Evolutionary conservation across 2,329 filamentous ascomycete species (phyloP), one percentile per base, ranked within the genome.

Genomic region (Diaporthe helianthi): DNA sequence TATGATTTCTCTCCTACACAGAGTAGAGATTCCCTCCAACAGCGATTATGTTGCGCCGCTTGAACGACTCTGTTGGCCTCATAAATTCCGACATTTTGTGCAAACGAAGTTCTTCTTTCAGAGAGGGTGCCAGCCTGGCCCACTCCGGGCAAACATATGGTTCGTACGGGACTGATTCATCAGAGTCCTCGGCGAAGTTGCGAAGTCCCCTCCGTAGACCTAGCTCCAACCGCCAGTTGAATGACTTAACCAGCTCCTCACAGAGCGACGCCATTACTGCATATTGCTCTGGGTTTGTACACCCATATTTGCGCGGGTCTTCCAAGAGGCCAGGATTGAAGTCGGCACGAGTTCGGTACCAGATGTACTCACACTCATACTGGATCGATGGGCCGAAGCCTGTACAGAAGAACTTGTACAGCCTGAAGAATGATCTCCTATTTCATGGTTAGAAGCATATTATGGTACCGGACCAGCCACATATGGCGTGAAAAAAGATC

Each of bases 171-270:
- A 44, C 10, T 36, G 52, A n/a, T 22, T 1, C 17, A 8, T 31
- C 24, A 9, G 36, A 8, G 38, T 44, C 36, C 17, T 53, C 31
- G n/a, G 4, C n/a, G 24, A 3, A 7, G 9, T 60, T 60, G 33
- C 13, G 0, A 26, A 58, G 15, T 29, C 53, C 54, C 36, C 54
- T 60, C 36, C 29, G n/a, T n/a, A 44, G 36, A 41, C 53, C 53
- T 2, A 58, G 15, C 53, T 58, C 33, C 53, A 58, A 44, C 12
- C 53, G 53, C 53, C 53, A 58, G n/a, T 58, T 58, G 22, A 58
- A 58, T 4, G 53, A 58, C n/a, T 22, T 9, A 44, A 58, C 53
- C n/a, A 58, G 36, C 53, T 41, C 33, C 53, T 58, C 53, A 17
- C 53, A 58, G 22, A 58, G 33, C 4, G 53, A 58, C 4, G 53